Conservation (phyloP, 805 yeast genomes). For the Monosporozyma siamensis region DNA sequence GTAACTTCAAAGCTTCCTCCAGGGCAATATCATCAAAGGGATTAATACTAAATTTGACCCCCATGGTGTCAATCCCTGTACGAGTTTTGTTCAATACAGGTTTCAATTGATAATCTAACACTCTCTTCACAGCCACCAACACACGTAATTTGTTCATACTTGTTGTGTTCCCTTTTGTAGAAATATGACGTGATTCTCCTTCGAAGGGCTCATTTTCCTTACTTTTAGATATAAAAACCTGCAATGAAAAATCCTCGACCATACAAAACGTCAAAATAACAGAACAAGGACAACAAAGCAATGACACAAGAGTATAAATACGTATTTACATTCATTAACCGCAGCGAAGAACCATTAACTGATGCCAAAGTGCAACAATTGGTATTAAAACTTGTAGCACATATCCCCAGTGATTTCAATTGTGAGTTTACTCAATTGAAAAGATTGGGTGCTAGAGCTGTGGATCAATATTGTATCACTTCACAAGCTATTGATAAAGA, state of each 20-base stretch:
- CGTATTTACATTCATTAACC: constrained; percentile 11
- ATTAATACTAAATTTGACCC: constrained; percentile 85
- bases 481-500: background rate
- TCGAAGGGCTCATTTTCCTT: too few species aligned
- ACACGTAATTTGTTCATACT: constrained; percentile 29
- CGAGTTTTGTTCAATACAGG: constrained; percentile 85
- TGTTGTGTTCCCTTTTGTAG: background rate
- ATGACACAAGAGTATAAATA: background rate
- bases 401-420: background rate
- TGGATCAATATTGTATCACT: background rate
- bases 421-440: background rate
- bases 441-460: background rate
- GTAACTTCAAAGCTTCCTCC: constrained; percentile 83
- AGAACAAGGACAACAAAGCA: background rate
- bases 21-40: constrained; percentile 98
- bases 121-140: constrained; percentile 90
- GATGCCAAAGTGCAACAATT: background rate
- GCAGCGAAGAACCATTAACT: constrained; percentile 5
- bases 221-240: too few species aligned
- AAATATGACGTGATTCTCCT: too few species aligned
- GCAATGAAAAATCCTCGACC: too few species aligned
- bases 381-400: background rate
- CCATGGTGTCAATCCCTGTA: constrained; percentile 73
- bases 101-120: constrained; percentile 85
- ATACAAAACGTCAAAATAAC: background rate